Conservation (phyloP, 345 rosid genomes). For the Brassica incana region DNA sequence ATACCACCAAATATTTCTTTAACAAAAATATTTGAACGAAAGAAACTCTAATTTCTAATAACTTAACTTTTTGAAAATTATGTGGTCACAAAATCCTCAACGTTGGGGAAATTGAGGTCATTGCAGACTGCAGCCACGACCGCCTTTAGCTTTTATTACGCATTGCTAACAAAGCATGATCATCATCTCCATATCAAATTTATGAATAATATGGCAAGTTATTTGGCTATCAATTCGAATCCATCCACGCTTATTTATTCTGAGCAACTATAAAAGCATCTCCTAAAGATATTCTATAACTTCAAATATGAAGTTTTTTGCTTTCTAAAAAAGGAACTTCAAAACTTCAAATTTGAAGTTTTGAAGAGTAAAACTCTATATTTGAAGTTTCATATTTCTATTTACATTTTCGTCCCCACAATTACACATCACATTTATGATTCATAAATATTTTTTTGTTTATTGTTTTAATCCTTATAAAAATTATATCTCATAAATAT, state of each 20-base stretch:
- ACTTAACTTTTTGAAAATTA: background rate
- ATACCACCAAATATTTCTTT: background rate
- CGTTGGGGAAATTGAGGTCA: background rate
- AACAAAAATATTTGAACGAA: background rate
- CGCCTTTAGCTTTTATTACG: background rate
- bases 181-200: background rate
- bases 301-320: no score
- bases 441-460: no score
- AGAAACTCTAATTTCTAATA: background rate
- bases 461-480: no score
- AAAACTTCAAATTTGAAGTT: no score
- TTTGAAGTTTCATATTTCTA: no score
- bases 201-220: background rate
- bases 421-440: no score
- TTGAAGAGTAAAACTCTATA: no score
- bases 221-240: background rate
- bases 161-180: background rate
- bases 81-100: slow-evolving; percentile 10
- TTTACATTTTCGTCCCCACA: no score
- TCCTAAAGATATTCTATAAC: no score
- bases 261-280: background rate
- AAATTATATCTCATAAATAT: no score
- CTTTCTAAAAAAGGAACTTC: no score
- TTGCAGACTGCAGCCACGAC: background rate
- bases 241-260: background rate